Percentiles rank a stretch among this genome's conserved stretches.
phyloP scores from a whole-genome alignment of 768 basidiomycete species.

The Lactarius sanguifluus region DNA sequence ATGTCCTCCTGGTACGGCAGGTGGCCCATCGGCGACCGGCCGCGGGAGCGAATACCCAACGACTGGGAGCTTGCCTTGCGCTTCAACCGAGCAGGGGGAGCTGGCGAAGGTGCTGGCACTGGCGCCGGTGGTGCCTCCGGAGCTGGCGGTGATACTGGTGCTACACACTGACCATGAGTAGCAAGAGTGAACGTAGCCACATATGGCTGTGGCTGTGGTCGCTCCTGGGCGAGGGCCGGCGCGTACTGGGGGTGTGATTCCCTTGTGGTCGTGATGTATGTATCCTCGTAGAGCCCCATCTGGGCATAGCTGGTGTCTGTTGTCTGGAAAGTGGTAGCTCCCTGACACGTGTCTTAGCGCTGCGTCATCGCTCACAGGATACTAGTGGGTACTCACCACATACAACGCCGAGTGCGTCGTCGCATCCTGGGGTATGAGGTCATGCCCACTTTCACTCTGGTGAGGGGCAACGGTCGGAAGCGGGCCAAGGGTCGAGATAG shows the following conservation, averaged over 20 bases:
- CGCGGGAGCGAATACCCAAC: not conserved
- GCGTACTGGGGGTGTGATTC: not conserved
- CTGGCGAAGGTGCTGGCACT: not conserved
- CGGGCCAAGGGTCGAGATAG: not conserved
- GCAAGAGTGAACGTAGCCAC: not conserved
- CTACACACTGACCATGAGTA: constrained; percentile 2
- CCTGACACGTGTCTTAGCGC: constrained; percentile 11
- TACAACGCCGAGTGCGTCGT: constrained; percentile 1
- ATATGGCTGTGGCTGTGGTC: not conserved
- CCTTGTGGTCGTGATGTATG: not conserved
- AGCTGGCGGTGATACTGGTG: not conserved
- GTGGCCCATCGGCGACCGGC: constrained; percentile 27
- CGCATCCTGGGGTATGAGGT: constrained; percentile 10
- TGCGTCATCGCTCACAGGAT: constrained; percentile 11
- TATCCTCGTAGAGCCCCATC: not conserved
- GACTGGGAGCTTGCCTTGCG: not conserved
- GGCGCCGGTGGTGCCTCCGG: not conserved
- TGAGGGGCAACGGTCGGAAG: constrained; percentile 16
- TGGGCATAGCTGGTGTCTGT: constrained; percentile 1
- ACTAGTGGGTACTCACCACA: constrained; percentile 27
- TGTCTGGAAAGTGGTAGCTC: constrained; percentile 1
- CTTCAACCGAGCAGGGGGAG: not conserved
- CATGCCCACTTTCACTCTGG: constrained; percentile 29
- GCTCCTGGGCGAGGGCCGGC: not conserved
- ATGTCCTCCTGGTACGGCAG: constrained; percentile 26